Percentiles rank a stretch among this genome's conserved stretches.
Evolutionary conservation across 176 grass and related monocot species (phyloP).

Genomic region (Oryza nivara): DNA sequence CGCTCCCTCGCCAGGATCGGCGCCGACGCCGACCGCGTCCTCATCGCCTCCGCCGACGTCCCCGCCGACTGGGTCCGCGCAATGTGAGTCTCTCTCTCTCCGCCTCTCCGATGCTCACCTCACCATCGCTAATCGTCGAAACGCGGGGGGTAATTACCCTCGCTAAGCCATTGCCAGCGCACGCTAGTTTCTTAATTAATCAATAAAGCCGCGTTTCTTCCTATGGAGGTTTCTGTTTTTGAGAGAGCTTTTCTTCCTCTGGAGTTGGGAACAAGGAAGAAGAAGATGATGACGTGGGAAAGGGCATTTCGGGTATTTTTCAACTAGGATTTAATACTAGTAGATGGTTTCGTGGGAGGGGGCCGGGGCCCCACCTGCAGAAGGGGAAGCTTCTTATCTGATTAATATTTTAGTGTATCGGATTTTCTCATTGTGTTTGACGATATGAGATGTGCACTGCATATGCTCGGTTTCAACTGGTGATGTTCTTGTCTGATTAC

Average conservation of each 20-base stretch:
- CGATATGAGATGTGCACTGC: not conserved
- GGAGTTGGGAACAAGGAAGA: not conserved
- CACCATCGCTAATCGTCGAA: not conserved
- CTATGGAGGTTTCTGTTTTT: not conserved
- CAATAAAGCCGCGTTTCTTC: not conserved
- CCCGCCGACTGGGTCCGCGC: slow-evolving; percentile 69
- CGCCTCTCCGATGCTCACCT: not conserved
- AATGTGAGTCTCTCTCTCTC: slow-evolving; percentile 55
- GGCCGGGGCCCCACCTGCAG: not conserved
- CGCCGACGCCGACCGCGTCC: slow-evolving; percentile 83
- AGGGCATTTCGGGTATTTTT: slow-evolving; percentile 9
- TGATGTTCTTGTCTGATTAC: not conserved
- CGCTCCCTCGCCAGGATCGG: slow-evolving; percentile 64
- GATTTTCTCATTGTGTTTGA: not conserved
- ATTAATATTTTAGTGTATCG: not conserved
- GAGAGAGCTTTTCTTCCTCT: not conserved
- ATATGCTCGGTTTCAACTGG: not conserved
- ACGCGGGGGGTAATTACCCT: not conserved
- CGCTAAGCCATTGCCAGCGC: not conserved
- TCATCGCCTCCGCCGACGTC: slow-evolving; percentile 94
- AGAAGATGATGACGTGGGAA: not conserved
- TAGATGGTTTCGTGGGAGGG: not conserved
- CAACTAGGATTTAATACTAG: not conserved
- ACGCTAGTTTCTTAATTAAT: not conserved
- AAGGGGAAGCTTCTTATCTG: slow-evolving; percentile 25